Base-by-base conservation (phyloP, 2,329 filamentous ascomycete genomes). In the Neonectria punicea region DNA sequence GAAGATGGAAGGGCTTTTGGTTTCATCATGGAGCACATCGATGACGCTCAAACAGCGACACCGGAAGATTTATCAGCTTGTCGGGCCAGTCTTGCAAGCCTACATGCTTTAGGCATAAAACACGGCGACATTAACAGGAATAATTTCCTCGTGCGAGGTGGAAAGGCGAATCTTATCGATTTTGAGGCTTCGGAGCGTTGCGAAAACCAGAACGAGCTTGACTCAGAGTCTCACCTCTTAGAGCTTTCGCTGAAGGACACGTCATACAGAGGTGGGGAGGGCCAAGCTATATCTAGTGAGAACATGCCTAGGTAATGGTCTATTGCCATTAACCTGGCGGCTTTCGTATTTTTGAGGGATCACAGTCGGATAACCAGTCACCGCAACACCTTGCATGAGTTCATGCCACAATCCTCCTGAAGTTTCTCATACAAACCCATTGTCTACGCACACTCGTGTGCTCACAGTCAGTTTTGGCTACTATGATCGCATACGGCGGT, bases 51-150 rank as follows among this genome's bases (percentile, higher is more conserved):
- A 32, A 68, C 68, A 5, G 75, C 76, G 10, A 75, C 69, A 59
- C 69, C 70, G 8, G 59, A 58, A 30, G 76, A 79, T 60, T 54
- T 78, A 10, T 64, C 62, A 11, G 66, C 64, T 20, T 79, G 76
- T 53, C 72, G 72, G 20, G 58, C 69, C 20, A 73, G 67, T 57
- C 63, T 78, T 32, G 51, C 56, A 7, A 73, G 65, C 44, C 58
- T 78, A 28, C 76, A 79, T 54, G 58, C 68, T 22, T 69, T 79
- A 8, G 76, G 76, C 13, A 76, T 79, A 47, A 72, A 75, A 53
- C 75, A 71, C 30, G 76, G 77, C 8, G 77, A 78, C 30, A 74
- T 77, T 62, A 78, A 78, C 68, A 78, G 74, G 60, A 67, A 75
- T 53, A 78, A 79, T 53, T 78, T 79, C 53, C 66, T 78, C 6